Evolutionary conservation across 768 basidiomycete genomes (phyloP).

Genomic region (Suillus decipiens): DNA sequence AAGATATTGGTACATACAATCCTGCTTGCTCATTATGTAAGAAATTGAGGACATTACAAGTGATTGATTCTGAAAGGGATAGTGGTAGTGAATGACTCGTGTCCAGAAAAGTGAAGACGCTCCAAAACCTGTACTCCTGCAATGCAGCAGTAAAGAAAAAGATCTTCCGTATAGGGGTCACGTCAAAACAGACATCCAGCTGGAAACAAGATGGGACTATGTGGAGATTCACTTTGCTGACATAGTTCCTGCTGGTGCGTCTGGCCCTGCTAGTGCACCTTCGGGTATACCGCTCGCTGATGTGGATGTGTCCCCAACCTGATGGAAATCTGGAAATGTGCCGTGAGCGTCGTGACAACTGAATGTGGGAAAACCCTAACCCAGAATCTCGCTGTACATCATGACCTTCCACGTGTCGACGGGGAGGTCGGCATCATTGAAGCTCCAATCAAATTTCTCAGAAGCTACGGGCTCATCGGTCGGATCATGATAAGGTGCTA

Average conservation of each 20-base stretch:
- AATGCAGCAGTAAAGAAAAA: constrained; percentile 5
- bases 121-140: constrained; percentile 6
- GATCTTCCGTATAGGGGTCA: constrained; percentile 7
- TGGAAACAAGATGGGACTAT: constrained; percentile 1
- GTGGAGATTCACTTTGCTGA: constrained; percentile 12
- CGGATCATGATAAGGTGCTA: constrained; percentile 97
- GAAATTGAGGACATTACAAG: constrained; percentile 3
- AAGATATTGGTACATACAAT: constrained; percentile 16
- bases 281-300: constrained; percentile 44
- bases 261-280: constrained; percentile 71
- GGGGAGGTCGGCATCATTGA: constrained; percentile 98
- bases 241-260: constrained; percentile 29
- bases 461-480: constrained; percentile 94
- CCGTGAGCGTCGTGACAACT: background rate
- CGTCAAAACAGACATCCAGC: background rate
- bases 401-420: constrained; percentile 99
- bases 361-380: constrained; percentile 46
- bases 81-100: constrained; percentile 4
- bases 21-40: constrained; percentile 1
- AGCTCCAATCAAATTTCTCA: constrained; percentile 98
- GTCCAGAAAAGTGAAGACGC: background rate
- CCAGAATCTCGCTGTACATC: constrained; percentile 99
- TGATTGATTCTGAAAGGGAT: constrained; percentile 1
- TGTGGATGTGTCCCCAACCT: constrained; percentile 59
- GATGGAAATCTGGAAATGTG: constrained; percentile 67